Evolutionary conservation across 2,329 filamentous ascomycete genomes (phyloP).

Genomic region (Aspergillus nomiae): DNA sequence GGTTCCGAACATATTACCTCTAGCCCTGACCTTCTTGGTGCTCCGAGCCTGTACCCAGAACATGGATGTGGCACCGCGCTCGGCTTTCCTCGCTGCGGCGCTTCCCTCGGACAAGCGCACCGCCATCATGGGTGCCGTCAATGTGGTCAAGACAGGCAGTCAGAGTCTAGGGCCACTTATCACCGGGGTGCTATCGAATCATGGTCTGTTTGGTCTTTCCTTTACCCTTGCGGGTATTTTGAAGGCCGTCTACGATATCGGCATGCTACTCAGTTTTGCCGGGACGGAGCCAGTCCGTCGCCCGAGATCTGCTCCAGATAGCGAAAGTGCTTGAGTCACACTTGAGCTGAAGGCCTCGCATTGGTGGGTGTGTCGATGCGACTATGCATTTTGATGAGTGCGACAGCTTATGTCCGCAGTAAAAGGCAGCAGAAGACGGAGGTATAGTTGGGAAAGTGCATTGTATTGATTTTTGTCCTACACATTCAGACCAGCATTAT

Average conservation of each 20-base stretch:
- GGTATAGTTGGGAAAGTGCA: neutral
- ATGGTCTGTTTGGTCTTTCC: slow-evolving; percentile 60
- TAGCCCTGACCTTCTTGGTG: slow-evolving; percentile 63
- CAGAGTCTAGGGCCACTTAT: slow-evolving; percentile 65
- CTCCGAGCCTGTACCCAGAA: slow-evolving; percentile 63
- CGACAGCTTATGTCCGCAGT: neutral
- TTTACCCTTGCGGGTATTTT: slow-evolving; percentile 65
- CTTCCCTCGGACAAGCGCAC: slow-evolving; percentile 68
- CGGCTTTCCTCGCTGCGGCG: slow-evolving; percentile 68
- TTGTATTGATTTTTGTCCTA: too few species aligned
- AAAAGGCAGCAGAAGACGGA: neutral
- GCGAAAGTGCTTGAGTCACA: neutral
- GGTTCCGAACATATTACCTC: slow-evolving; percentile 53
- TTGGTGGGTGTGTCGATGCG: neutral
- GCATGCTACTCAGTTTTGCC: slow-evolving; percentile 56
- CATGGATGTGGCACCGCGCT: slow-evolving; percentile 72
- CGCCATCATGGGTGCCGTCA: slow-evolving; percentile 70
- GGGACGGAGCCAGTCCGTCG: slow-evolving; percentile 23
- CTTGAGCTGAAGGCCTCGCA: neutral
- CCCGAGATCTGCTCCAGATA: neutral
- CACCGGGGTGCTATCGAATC: slow-evolving; percentile 64
- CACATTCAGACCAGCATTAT: too few species aligned
- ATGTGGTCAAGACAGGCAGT: slow-evolving; percentile 67
- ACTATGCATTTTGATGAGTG: neutral
- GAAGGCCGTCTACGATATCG: slow-evolving; percentile 64